Base-by-base conservation (phyloP, 192 early-diverging fungal species). In the Geranomyces michiganensis region DNA sequence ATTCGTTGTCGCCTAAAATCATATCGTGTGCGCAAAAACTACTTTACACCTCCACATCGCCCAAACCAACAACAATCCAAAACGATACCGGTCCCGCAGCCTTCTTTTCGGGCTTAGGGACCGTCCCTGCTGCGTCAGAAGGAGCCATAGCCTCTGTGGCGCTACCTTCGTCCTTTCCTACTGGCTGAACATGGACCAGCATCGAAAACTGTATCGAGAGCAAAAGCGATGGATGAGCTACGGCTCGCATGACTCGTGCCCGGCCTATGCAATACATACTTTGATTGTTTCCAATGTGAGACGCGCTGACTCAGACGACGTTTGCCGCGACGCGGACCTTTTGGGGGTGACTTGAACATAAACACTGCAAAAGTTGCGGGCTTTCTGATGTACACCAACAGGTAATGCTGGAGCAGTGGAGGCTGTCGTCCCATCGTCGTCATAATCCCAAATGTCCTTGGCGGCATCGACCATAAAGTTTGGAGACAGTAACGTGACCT, bases 391-490 rank as follows among this genome's bases (percentile, higher is more conserved):
- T 7, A 64, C 43, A 6, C 31, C 56, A 31, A 56, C 29, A 13
- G 21, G 31, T 6, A 33, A 2, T n/a, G 65, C 5, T 5, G 46
- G 13, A 3, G 41, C 5, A 41, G 32, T 21, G 62, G 4, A 5
- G 45, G 19, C 14, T 19, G 22, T 29, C 17, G 62, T 5, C 24
- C 22, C 17, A 31, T 41, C 86, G 22, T 89, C 89, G 26, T 92
- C 92, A 48, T 92, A 93, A 68, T 92, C 92, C 84, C 89, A 91
- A 31, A 90, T 84, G 71, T 91, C 93, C 48, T 91, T 89, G 65
- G 87, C 91, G 9, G 92, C 85, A 24, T 85, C 80, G 30, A 95
- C 78, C 21, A 82, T 80, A 70, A 95, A 93, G 29, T 70, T 69
- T 32, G 88, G 84, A 0, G 90, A 85, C 41, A 88, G 63, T 12